Conservation (phyloP, 306 rosid genomes). For the Corylus heterophylla region DNA sequence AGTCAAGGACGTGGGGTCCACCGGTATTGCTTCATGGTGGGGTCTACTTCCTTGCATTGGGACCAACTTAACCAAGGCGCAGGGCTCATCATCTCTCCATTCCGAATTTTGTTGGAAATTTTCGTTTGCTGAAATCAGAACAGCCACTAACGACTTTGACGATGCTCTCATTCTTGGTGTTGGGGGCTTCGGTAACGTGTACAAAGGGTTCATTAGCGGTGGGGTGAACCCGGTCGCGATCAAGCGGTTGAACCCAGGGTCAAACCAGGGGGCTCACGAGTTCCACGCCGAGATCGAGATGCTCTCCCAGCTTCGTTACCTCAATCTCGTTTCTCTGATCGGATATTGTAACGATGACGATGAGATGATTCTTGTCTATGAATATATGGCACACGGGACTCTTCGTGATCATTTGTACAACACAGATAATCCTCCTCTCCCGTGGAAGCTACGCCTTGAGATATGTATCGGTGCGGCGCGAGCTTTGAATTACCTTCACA, state of each 20-base stretch:
- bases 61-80: no score
- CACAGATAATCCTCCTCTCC: conserved; percentile 6
- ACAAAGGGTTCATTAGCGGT: conserved; percentile 23
- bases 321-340: no score
- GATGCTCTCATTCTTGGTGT: conserved; percentile 23
- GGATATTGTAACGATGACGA: no score
- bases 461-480: no score
- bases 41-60: no score
- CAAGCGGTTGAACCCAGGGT: conserved; percentile 31
- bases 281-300: conserved; percentile 31
- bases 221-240: conserved; percentile 9
- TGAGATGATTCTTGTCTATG: no score
- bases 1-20: no score
- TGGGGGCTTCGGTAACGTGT: conserved; percentile 46
- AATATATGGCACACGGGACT: no score
- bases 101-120: conserved; percentile 21
- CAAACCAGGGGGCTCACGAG: conserved; percentile 39
- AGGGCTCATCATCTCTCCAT: no score
- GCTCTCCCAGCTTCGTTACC: no score
- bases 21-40: no score
- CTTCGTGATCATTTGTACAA: conserved; percentile 27
- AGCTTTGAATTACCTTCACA: no score
- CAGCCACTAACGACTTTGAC: conserved; percentile 31
- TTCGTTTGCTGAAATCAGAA: conserved; percentile 30
- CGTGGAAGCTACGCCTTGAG: conserved; percentile 13